phyloP scores from a whole-genome alignment of 2,329 filamentous ascomycete genomes.

The Claviceps pusilla region DNA sequence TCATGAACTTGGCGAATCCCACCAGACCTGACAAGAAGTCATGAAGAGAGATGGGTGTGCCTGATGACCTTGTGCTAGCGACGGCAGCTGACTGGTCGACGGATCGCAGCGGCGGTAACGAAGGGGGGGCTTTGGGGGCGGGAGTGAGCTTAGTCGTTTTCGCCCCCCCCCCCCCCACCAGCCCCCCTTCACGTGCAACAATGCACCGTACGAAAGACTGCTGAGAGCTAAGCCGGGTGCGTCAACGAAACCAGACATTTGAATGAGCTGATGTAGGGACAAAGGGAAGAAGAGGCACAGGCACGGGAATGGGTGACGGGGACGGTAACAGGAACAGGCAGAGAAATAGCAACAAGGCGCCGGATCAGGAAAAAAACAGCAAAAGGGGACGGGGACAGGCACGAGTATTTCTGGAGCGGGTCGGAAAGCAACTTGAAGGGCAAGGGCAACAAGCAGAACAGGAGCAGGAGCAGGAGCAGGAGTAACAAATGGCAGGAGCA shows the following conservation, averaged over 20 bases:
- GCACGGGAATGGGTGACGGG: not conserved
- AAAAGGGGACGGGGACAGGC: not conserved
- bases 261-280: not conserved
- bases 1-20: conserved; percentile 4
- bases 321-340: not conserved
- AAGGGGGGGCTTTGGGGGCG: not conserved
- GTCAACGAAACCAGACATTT: not conserved
- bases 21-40: not conserved
- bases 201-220: not conserved
- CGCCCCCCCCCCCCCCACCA: not conserved
- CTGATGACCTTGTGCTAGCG: conserved; percentile 10
- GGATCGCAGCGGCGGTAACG: conserved; percentile 2
- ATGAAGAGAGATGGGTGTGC: conserved; percentile 7
- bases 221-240: not conserved
- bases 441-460: not conserved
- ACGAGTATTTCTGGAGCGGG: not conserved
- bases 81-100: conserved; percentile 13
- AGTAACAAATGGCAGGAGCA: not conserved
- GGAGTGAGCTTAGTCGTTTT: not conserved
- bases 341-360: too few relatives aligned
- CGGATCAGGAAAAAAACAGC: too few relatives aligned
- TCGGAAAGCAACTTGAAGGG: not conserved
- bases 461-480: not conserved
- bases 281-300: not conserved
- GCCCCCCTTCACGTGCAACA: not conserved